Evolutionary conservation across 257 asterid genomes (phyloP).

Genomic region (Knoxia roxburghii): DNA sequence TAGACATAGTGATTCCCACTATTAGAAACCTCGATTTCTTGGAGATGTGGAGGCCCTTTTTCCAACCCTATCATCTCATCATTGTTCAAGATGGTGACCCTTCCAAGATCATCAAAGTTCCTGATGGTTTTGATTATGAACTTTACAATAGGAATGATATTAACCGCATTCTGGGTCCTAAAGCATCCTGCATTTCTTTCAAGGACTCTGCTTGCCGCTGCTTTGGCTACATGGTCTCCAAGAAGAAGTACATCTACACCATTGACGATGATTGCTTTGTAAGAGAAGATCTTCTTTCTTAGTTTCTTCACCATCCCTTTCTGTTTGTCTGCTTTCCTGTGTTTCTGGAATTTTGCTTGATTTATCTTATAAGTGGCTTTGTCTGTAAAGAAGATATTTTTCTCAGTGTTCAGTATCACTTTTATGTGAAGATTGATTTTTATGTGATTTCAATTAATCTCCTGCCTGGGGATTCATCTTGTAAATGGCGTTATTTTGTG

Average conservation of each 20-base stretch:
- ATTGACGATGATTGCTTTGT: slow-evolving; percentile 84
- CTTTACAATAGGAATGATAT: slow-evolving; percentile 65
- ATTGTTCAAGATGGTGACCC: slow-evolving; percentile 81
- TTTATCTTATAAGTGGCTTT: too few species aligned
- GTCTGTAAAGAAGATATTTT: too few species aligned
- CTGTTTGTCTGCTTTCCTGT: background rate
- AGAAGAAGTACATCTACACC: slow-evolving; percentile 71
- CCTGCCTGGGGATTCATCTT: background rate
- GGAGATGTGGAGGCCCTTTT: slow-evolving; percentile 76
- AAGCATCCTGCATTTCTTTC: slow-evolving; percentile 73
- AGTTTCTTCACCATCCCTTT: too few species aligned
- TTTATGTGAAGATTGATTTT: background rate
- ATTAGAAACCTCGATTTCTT: slow-evolving; percentile 68
- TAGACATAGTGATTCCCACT: slow-evolving; percentile 69
- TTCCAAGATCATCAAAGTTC: slow-evolving; percentile 50
- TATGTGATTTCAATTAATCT: background rate
- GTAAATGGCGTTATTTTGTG: background rate
- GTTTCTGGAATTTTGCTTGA: background rate
- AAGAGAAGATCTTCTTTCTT: slow-evolving; percentile 11
- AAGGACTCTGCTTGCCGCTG: slow-evolving; percentile 82
- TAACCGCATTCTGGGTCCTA: slow-evolving; percentile 56
- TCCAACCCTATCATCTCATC: slow-evolving; percentile 61
- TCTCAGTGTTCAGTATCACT: too few species aligned
- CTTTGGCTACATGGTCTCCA: slow-evolving; percentile 71
- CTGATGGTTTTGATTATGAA: slow-evolving; percentile 65